phyloP scores from a whole-genome alignment of 768 basidiomycete species.

The Strobilomyces dryophilus region DNA sequence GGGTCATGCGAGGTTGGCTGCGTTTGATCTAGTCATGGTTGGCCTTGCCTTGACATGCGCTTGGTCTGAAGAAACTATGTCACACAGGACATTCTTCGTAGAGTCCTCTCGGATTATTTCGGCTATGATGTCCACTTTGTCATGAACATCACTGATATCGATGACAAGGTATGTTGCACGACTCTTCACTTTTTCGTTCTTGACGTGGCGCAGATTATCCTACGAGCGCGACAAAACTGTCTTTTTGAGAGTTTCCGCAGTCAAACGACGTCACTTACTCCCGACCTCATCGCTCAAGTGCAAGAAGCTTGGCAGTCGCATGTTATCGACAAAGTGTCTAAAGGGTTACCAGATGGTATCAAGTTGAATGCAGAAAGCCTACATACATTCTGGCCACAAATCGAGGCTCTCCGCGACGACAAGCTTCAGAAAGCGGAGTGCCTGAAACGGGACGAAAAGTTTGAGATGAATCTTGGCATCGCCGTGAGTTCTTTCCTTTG shows the following conservation, averaged over 20 bases:
- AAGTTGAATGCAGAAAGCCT: constrained; percentile 47
- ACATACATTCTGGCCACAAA: constrained; percentile 50
- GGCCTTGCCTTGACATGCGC: not conserved
- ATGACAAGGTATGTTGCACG: constrained; percentile 79
- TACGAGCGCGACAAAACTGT: constrained; percentile 80
- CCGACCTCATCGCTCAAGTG: constrained; percentile 55
- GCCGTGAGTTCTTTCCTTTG: constrained; percentile 50
- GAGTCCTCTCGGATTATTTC: constrained; percentile 94
- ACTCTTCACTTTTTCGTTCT: not conserved
- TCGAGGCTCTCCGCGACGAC: constrained; percentile 48
- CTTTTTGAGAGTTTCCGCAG: constrained; percentile 60
- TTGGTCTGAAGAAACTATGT: constrained; percentile 73
- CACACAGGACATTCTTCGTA: constrained; percentile 27
- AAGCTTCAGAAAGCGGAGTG: constrained; percentile 66
- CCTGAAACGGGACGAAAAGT: constrained; percentile 83
- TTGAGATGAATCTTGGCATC: constrained; percentile 80
- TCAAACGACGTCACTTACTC: constrained; percentile 51
- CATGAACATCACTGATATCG: constrained; percentile 99
- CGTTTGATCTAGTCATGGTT: not conserved
- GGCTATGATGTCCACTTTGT: constrained; percentile 98
- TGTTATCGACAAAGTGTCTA: constrained; percentile 57
- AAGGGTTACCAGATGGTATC: constrained; percentile 52
- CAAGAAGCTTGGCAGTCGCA: constrained; percentile 63
- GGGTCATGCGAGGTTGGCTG: constrained; percentile 87
- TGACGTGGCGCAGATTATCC: constrained; percentile 68